Evolutionary conservation across 2,329 filamentous ascomycete genomes (phyloP).

Genomic region (Cladobotryum protrusum): DNA sequence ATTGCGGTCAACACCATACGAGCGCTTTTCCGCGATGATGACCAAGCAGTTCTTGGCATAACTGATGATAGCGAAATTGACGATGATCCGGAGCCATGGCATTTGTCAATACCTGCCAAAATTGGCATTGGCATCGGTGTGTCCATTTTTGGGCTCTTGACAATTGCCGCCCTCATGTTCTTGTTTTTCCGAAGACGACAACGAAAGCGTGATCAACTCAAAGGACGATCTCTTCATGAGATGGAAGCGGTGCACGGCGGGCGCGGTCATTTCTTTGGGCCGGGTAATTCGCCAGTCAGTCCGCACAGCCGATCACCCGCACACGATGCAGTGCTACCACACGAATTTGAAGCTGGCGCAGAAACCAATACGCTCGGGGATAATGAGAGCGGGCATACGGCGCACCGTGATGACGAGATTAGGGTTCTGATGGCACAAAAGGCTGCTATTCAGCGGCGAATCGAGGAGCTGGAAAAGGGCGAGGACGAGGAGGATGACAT

Average conservation of each 20-base stretch:
- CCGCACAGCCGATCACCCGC: slow-evolving; percentile 1
- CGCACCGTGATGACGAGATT: slow-evolving; percentile 26
- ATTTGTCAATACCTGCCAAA: slow-evolving; percentile 25
- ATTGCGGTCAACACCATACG: slow-evolving; percentile 32
- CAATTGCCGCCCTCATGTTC: slow-evolving; percentile 20
- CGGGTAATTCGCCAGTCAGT: slow-evolving; percentile 5
- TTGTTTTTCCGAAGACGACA: slow-evolving; percentile 21
- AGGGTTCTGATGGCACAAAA: slow-evolving; percentile 28
- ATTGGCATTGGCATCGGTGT: slow-evolving; percentile 32
- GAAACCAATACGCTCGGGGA: slow-evolving; percentile 19
- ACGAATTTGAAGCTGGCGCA: slow-evolving; percentile 24
- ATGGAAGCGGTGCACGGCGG: slow-evolving; percentile 18
- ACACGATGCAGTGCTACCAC: slow-evolving; percentile 22
- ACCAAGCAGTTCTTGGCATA: slow-evolving; percentile 28
- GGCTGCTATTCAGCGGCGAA: slow-evolving; percentile 28
- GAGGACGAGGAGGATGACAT: neutral
- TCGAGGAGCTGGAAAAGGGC: slow-evolving; percentile 26
- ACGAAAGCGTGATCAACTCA: neutral
- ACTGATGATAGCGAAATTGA: slow-evolving; percentile 27
- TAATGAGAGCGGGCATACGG: slow-evolving; percentile 16
- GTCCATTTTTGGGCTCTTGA: slow-evolving; percentile 23
- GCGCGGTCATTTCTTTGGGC: slow-evolving; percentile 11
- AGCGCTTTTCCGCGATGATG: slow-evolving; percentile 31
- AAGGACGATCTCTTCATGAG: slow-evolving; percentile 15
- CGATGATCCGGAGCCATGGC: slow-evolving; percentile 13